Base-by-base conservation (phyloP, 2,329 filamentous ascomycete genomes). In the Aspergillus sclerotialis region DNA sequence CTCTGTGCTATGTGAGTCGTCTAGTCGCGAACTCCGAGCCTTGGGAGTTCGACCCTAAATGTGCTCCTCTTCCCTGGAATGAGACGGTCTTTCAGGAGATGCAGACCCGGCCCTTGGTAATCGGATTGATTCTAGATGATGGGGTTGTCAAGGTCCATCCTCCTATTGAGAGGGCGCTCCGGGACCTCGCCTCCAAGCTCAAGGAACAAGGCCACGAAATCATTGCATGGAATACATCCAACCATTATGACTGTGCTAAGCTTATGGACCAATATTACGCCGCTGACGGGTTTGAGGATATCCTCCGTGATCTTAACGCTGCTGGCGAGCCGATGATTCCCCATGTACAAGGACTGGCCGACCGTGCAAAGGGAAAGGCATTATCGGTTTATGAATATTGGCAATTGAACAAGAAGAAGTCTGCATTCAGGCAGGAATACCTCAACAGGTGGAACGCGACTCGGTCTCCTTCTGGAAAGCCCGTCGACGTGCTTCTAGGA, bases 361-460 rank as follows among this genome's bases (percentile, higher is more conserved):
- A 73, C 33, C n/a, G n/a, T n/a, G n/a, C n/a, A n/a, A 62, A 65
- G 0, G 72, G 65, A 2, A 44, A 65, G 8, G 51, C 75, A 1
- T 74, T 81, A 10, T 78, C 74, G 0, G 75, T 81, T 0, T 80
- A 75, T 37, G 65, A 78, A 4, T 83, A 82, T 55, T 83, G 78
- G 79, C 76, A 81, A 44, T 63, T 83, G 5, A 82, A 81, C 55
- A 73, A 64, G 39, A 64, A 67, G 16, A 82, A 81, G 46, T 37
- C 65, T 16, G 61, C 58, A 0, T 60, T 67, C 4, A 74, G 78
- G 42, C 69, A 77, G 38, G 62, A 58, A 2, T 80, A 78, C 36
- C 63, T 80, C 1, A 67, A 77, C 31, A 73, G 76, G 37, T 82
- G 77, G 78, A 70, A 71, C 28, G 50, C 51, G 0, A 56, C 63